A percentile compares a stretch with the other conserved stretches of the same genome.
These are phyloP conservation scores for Amphicarpaea edgeworthii DNA, from an alignment of 306 rosid species.

Conservation along the genomic window DNA sequence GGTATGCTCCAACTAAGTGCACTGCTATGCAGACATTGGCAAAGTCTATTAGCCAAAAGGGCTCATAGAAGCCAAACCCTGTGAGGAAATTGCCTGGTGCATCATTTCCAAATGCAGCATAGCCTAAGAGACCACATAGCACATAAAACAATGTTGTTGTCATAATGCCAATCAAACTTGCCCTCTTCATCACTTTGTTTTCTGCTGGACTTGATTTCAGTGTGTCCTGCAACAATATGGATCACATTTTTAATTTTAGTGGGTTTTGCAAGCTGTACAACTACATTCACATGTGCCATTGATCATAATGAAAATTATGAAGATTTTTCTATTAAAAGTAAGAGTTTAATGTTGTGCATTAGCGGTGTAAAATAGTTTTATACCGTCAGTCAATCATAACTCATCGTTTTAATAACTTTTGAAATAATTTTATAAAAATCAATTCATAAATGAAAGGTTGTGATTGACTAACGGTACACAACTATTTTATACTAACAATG, in stretches of 20 bases:
- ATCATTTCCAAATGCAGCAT: constrained; percentile 78
- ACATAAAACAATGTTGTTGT: constrained; percentile 72
- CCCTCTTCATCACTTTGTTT: constrained; percentile 71
- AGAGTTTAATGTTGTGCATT: too few species aligned
- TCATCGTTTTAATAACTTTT: too few species aligned
- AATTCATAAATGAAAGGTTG: too few species aligned
- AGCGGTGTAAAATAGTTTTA: too few species aligned
- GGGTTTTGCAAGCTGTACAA: background rate
- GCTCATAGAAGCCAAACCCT: constrained; percentile 83
- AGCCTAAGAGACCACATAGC: constrained; percentile 72
- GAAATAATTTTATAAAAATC: too few species aligned
- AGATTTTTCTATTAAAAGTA: too few species aligned
- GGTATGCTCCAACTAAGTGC: constrained; percentile 75
- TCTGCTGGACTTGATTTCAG: constrained; percentile 72
- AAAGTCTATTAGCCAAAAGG: constrained; percentile 76
- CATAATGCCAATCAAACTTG: constrained; percentile 61
- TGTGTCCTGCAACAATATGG: constrained; percentile 62
- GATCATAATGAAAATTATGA: background rate
- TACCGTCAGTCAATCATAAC: too few species aligned
- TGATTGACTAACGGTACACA: too few species aligned
- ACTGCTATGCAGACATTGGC: constrained; percentile 76
- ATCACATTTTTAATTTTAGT: constrained; percentile 2
- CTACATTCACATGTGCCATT: background rate
- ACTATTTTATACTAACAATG: too few species aligned
- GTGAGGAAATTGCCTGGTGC: constrained; percentile 87